A percentile compares a stretch with the other conserved stretches of the same genome.
phyloP scores from a whole-genome alignment of 169 alveolate species.

The Neospora caninum region DNA sequence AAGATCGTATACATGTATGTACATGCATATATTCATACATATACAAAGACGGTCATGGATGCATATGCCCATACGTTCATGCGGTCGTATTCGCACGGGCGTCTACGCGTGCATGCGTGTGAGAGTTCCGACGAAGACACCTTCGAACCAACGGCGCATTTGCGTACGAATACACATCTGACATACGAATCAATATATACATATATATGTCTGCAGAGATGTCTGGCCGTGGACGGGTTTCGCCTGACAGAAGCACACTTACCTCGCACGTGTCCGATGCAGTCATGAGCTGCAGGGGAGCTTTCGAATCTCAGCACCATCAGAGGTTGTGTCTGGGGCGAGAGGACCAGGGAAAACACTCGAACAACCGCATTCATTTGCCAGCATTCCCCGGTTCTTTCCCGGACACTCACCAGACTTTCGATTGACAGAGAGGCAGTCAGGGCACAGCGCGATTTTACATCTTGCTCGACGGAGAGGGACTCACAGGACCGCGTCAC shows the following conservation, averaged over 20 bases:
- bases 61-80: neutral
- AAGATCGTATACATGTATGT: neutral
- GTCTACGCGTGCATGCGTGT: too few species aligned
- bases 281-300: constrained; percentile 55
- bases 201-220: neutral
- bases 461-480: too few species aligned
- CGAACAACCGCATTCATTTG: neutral
- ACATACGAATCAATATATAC: neutral
- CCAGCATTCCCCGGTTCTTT: neutral
- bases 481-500: too few species aligned
- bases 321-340: constrained; percentile 63
- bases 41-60: neutral
- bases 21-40: neutral
- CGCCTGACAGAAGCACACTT: neutral
- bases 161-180: neutral
- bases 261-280: constrained; percentile 62
- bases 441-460: neutral
- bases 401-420: neutral
- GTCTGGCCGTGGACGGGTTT: neutral
- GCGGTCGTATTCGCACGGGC: too few species aligned
- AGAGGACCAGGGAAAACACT: neutral
- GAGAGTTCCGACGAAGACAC: too few species aligned
- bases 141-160: too few species aligned
- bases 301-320: constrained; percentile 62
- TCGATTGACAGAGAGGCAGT: neutral